Evolutionary conservation across 2,329 filamentous ascomycete genomes (phyloP).

Genomic region (Penicillium concentricum): DNA sequence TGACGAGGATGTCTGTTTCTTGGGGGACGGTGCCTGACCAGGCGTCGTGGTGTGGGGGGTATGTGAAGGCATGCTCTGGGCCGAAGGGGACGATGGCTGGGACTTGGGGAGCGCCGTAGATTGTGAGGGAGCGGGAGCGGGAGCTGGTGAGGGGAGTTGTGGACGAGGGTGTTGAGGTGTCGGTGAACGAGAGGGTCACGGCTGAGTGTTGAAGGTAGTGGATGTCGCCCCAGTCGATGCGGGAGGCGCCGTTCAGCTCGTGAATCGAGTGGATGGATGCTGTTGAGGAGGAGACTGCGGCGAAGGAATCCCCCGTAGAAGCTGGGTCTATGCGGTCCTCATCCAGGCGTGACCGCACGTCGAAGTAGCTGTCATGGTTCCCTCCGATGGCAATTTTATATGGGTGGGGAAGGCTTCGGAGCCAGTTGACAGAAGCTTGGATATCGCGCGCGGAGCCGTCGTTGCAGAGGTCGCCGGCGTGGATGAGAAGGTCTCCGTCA

Average conservation of each 20-base stretch:
- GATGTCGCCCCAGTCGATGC: constrained; percentile 65
- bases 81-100: constrained; percentile 67
- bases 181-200: constrained; percentile 60
- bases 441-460: constrained; percentile 70
- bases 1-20: constrained; percentile 75
- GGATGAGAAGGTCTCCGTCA: constrained; percentile 79
- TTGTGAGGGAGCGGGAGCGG: constrained; percentile 56
- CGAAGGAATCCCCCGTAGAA: constrained; percentile 19
- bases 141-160: constrained; percentile 51
- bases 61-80: constrained; percentile 73
- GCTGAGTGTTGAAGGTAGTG: constrained; percentile 73
- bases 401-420: constrained; percentile 68
- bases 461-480: constrained; percentile 82
- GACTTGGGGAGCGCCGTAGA: constrained; percentile 82
- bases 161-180: constrained; percentile 45
- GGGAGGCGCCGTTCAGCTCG: constrained; percentile 45
- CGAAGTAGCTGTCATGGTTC: constrained; percentile 88
- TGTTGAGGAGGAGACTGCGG: constrained; percentile 34
- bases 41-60: constrained; percentile 62
- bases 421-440: constrained; percentile 82
- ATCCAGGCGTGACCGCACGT: constrained; percentile 59
- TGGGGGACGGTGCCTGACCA: constrained; percentile 71
- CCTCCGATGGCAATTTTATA: constrained; percentile 82
- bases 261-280: constrained; percentile 41
- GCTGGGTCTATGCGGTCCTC: constrained; percentile 49